Evolutionary conservation across 371 early-diverging fungal species (phyloP), one percentile per base, ranked within the genome.

Genomic region (Mortierella sp.): DNA sequence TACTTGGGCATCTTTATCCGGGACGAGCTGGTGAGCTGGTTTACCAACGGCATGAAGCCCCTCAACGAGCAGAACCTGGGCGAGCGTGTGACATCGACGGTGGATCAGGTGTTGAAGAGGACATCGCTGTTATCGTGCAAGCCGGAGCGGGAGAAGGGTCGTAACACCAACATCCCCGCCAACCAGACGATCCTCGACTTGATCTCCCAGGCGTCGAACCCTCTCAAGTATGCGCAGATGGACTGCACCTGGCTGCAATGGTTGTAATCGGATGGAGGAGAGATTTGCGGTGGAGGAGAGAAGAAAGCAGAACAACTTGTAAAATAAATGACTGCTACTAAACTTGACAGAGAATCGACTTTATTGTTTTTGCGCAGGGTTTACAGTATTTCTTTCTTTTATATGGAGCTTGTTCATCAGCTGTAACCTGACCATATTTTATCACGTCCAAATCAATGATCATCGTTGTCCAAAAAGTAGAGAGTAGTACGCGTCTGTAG

Each of bases 141-240:
- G 78, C 86, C 89, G 14, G 96, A 95, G 71, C 86, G 93, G 4
- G 95, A 95, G 74, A 93, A 94, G 90, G 92, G 85, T 9, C 68
- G 73, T 1, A 89, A 88, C n/a, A 68, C 75, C 24, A 79, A 75
- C 34, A 85, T 86, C 45, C 94, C 95, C 5, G 90, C 92, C 4
- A 94, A 92, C 80, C 95, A 94, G 86, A 92, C 95, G 11, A 88
- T 97, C 13, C 87, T 97, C 63, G 97, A 97, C 66, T 85, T 98
- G 74, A 94, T 98, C 67, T 93, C 94, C 11, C 92, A 94, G 73
- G 99, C 99, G 1, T 94, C 92, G 44, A 97, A 97, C 71, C 97
- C 98, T 6, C 92, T 94, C 71, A 98, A 97, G 80, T 90, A 98
- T 85, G 93, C 97, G 0, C 94, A 94, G 74, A 97, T 98, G 96